Evolutionary conservation across 192 early-diverging fungal genomes (phyloP), one percentile per base, ranked within the genome.

Genomic region (Umbelopsis sp.): DNA sequence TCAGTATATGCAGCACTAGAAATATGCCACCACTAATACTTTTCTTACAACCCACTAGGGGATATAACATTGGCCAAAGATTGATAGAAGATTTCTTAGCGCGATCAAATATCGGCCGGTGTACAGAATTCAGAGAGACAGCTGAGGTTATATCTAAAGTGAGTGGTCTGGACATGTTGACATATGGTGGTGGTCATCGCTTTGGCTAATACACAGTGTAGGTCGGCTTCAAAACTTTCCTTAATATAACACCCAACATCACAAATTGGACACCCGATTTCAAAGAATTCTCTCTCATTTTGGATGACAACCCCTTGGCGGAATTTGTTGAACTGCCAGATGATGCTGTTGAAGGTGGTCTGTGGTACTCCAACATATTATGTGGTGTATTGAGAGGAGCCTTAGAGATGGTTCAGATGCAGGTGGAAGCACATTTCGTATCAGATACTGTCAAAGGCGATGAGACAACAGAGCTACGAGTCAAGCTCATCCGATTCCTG

Each of bases 241-340:
- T 99, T 46, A 93, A 93, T 73, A 92, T 98, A 35, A 82, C 91
- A 33, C 98, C 98, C 0, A 84, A 82, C 2, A 81, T 99, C 30
- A 74, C 93, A 18, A 92, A 91, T 68, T 93, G 91, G 88, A 91
- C 94, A 8, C 47, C 86, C 7, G 95, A 98, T 77, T 77, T 74
- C 9, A 90, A 91, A 68, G 96, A 97, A 76, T 98, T 97, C 69
- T 97, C 95, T n/a, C 78, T 99, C 8, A 77, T 96, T 1, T 71
- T 99, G 30, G 97, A 98, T 27, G 97, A 98, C 44, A 99, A 99
- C 72, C 98, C 98, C 9, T 80, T 99, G 51, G 89, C 95, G 64
- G 98, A 99, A 71, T 98, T 95, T 87, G 96, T 98, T 33, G 98
- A 99, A 76, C 84, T 99, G 58, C 98, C 98, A 12, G 89, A 92